A percentile compares a stretch with the other conserved stretches of the same genome.
Evolutionary conservation across 257 asterid genomes (phyloP).

Genomic region (Forsythia suspensa): DNA sequence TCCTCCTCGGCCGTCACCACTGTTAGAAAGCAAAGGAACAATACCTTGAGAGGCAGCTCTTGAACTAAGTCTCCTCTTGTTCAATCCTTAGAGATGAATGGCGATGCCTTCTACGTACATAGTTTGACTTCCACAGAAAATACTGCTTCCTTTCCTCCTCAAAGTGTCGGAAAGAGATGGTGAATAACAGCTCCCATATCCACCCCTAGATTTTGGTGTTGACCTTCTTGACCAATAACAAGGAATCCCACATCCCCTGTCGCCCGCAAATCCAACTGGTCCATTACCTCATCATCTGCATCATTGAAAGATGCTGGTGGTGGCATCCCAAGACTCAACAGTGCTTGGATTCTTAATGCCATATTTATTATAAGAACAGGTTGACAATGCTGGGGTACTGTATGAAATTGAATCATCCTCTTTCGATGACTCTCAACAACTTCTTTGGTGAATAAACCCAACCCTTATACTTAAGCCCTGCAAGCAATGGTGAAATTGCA

Average conservation of each 20-base stretch:
- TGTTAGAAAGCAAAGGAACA: slow-evolving; percentile 58
- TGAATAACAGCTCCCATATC: slow-evolving; percentile 65
- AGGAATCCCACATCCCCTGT: slow-evolving; percentile 88
- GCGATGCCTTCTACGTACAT: slow-evolving; percentile 47
- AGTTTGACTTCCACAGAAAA: slow-evolving; percentile 65
- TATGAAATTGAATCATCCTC: slow-evolving; percentile 76
- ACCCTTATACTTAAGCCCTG: slow-evolving; percentile 35
- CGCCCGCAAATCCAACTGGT: slow-evolving; percentile 82
- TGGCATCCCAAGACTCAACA: slow-evolving; percentile 88
- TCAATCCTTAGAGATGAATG: slow-evolving; percentile 50
- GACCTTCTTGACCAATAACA: slow-evolving; percentile 97
- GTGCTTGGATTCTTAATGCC: slow-evolving; percentile 63
- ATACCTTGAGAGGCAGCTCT: slow-evolving; percentile 59
- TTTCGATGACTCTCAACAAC: slow-evolving; percentile 49
- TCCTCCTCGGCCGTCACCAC: slow-evolving; percentile 42
- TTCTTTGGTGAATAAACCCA: slow-evolving; percentile 51
- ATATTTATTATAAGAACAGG: slow-evolving; percentile 62
- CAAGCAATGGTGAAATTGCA: slow-evolving; percentile 47
- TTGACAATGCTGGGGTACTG: slow-evolving; percentile 81
- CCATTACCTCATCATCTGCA: slow-evolving; percentile 83
- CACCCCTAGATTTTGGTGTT: slow-evolving; percentile 77
- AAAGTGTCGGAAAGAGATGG: slow-evolving; percentile 92
- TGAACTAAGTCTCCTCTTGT: slow-evolving; percentile 55
- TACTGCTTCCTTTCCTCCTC: slow-evolving; percentile 79
- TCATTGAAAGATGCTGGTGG: slow-evolving; percentile 74